Base-by-base conservation (phyloP, 2,329 filamentous ascomycete genomes). In the Stachybotrys elegans region DNA sequence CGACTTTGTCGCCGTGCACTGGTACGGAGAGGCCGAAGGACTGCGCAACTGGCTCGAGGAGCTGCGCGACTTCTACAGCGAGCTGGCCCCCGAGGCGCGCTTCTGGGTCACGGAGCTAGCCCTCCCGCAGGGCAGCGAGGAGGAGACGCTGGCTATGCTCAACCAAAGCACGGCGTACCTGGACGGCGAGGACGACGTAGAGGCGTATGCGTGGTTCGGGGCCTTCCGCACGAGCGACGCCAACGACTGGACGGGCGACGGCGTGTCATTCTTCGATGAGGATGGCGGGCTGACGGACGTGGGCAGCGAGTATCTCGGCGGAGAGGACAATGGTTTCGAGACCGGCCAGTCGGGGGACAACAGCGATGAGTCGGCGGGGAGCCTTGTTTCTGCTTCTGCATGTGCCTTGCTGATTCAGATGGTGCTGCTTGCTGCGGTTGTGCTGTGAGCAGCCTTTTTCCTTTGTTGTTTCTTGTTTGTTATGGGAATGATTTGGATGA, bases 71-170 rank as follows among this genome's bases (percentile, higher is more conserved):
- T 69, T 65, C 36, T 71, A 71, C 51, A 59, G 57, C 2, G 44
- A 53, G 22, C 50, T 51, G 0, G 44, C 50, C 2, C 54, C 54
- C 2, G 40, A 51, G 2, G 43, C 51, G 6, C 46, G 31, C 5
- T 59, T 63, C 37, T 70, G 67, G 67, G 53, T 71, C 39, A 70
- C 65, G 0, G 68, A 71, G 41, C 56, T 71, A 52, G 68, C 62
- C 3, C 48, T 71, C 1, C 61, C 66, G 1, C 54, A 68, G 44
- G 55, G 48, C 12, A 51, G 58, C n/a, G 54, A 58, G 3, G 60
- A 63, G 3, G 56, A 53, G 2, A 69, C 65, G 1, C 42, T 64
- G 3, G 46, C 55, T 3, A 70, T 70, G 67, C 63, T 70, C 63
- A 69, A 66, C 27, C 52, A 67, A 47, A 66, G 61, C 27, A 47